Percentiles rank a stretch among this genome's conserved stretches.
These are phyloP conservation scores for Saposhnikovia divaricata DNA, from an alignment of 129 eudicot species.

Conservation along the genomic window DNA sequence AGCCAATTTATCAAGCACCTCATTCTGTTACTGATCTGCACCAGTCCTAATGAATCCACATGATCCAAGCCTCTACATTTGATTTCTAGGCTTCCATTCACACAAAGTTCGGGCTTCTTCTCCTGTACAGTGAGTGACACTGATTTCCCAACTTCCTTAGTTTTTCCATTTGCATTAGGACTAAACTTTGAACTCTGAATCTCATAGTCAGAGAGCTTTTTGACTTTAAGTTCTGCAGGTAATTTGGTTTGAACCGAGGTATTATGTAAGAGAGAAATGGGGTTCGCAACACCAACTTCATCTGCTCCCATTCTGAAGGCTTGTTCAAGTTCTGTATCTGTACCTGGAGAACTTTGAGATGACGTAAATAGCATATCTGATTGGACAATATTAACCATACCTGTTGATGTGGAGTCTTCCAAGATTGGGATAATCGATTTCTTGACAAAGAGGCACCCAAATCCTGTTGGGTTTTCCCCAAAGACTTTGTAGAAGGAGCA, in stretches of 20 bases:
- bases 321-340: conserved; percentile 8
- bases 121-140: neutral
- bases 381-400: conserved; percentile 7
- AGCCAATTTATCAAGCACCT: conserved; percentile 10
- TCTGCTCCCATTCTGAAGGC: neutral
- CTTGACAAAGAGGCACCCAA: conserved; percentile 50
- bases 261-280: neutral
- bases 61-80: conserved; percentile 11
- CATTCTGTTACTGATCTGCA: conserved; percentile 8
- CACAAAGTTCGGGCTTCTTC: conserved; percentile 1
- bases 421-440: conserved; percentile 25
- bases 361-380: neutral
- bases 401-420: conserved; percentile 14
- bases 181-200: neutral
- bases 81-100: conserved; percentile 1
- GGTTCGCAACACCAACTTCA: neutral
- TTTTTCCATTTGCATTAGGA: neutral
- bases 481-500: conserved; percentile 57
- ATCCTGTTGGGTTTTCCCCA: conserved; percentile 55
- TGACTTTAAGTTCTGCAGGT: neutral
- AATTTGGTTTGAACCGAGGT: neutral
- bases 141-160: neutral
- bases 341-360: neutral
- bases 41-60: conserved; percentile 12
- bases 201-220: neutral